These are phyloP conservation scores for Candida tropicalis DNA, from an alignment of 1,139 yeast species.

Conservation along the genomic window DNA sequence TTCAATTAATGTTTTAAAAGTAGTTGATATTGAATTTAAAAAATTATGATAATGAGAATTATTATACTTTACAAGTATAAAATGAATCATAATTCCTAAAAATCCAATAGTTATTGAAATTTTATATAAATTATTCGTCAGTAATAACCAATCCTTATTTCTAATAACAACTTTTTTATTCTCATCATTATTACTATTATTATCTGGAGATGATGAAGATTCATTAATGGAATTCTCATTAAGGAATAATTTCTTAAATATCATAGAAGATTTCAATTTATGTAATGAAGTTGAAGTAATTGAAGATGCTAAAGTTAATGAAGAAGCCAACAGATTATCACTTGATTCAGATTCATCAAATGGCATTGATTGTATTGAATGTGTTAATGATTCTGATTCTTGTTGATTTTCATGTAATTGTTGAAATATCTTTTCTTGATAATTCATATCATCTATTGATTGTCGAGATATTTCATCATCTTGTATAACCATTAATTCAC, in stretches of 20 bases:
- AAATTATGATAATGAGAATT: slow-evolving; percentile 15
- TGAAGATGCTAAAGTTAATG: slow-evolving; percentile 37
- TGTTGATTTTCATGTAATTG: slow-evolving; percentile 19
- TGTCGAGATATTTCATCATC: slow-evolving; percentile 36
- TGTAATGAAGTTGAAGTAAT: slow-evolving; percentile 36
- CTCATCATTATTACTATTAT: slow-evolving; percentile 11
- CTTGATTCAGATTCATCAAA: slow-evolving; percentile 24
- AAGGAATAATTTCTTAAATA: slow-evolving; percentile 34
- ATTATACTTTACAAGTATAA: slow-evolving; percentile 30
- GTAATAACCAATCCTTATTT: slow-evolving; percentile 12
- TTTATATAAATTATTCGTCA: slow-evolving; percentile 27
- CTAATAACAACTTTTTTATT: slow-evolving; percentile 15
- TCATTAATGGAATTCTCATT: neutral
- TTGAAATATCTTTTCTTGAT: neutral
- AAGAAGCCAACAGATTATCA: slow-evolving; percentile 39
- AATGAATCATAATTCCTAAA: slow-evolving; percentile 43
- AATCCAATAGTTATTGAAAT: slow-evolving; percentile 45
- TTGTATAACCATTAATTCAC: slow-evolving; percentile 26
- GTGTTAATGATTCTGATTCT: slow-evolving; percentile 27
- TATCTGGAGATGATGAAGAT: neutral
- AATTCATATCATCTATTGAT: slow-evolving; percentile 22
- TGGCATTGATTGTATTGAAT: slow-evolving; percentile 15
- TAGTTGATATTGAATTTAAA: neutral
- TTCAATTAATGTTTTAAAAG: neutral
- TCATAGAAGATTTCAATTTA: slow-evolving; percentile 33